These are phyloP conservation scores for Dryadomyces quercus-mongolicae DNA, from an alignment of 2,329 filamentous ascomycete genomes.

Conservation along the genomic window DNA sequence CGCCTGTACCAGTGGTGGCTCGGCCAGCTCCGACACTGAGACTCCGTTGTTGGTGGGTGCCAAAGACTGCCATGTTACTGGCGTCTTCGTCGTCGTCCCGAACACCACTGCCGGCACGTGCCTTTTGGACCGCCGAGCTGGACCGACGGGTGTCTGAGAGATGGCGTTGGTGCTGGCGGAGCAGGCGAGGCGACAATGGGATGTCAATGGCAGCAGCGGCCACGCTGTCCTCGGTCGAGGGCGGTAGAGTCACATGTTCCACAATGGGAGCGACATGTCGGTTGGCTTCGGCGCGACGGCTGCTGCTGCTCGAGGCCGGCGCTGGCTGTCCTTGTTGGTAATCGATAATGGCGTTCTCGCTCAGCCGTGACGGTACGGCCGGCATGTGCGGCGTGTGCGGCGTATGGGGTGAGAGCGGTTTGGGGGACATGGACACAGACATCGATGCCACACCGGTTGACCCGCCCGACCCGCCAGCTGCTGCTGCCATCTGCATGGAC, in stretches of 20 bases:
- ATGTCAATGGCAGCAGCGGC: constrained; percentile 61
- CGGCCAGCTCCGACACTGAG: constrained; percentile 56
- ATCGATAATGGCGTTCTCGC: constrained; percentile 75
- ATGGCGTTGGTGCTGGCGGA: constrained; percentile 22
- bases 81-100: constrained; percentile 50
- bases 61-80: constrained; percentile 42
- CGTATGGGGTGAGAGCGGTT: constrained; percentile 79
- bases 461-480: constrained; percentile 59
- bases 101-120: constrained; percentile 38
- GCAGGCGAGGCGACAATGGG: constrained; percentile 53
- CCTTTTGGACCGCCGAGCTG: constrained; percentile 57
- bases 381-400: constrained; percentile 92
- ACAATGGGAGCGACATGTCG: background rate
- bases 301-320: background rate
- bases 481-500: constrained; percentile 71
- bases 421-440: constrained; percentile 70
- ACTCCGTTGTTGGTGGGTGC: constrained; percentile 51
- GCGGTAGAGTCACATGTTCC: background rate
- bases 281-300: background rate
- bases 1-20: constrained; percentile 10
- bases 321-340: constrained; percentile 25
- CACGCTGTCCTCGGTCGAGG: constrained; percentile 19
- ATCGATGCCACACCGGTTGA: constrained; percentile 36
- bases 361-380: constrained; percentile 84
- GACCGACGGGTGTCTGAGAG: constrained; percentile 41